Base-by-base conservation (phyloP, 768 basidiomycete genomes). In the Pisolithus sp. region DNA sequence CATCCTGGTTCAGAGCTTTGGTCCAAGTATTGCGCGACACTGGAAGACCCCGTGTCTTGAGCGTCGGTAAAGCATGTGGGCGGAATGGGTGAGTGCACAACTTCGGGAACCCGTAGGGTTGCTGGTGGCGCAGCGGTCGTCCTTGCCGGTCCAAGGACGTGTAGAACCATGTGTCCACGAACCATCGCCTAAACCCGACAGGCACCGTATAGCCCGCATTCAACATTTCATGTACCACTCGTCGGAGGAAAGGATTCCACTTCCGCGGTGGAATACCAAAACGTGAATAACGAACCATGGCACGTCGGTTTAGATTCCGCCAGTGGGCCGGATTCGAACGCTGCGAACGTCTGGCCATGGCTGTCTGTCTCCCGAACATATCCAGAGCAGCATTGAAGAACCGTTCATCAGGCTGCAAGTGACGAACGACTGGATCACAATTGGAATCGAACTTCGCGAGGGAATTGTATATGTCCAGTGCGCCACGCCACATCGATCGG, bases 351-450 rank as follows among this genome's bases (percentile, higher is more conserved):
- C 48, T 61, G 49, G 51, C 39, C 59, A 46, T 60, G 9, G 43
- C 38, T 21, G 60, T 51, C 13, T 60, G 60, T 10, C 64, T 62
- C 17, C 66, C 60, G 36, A 76, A 73, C 43, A 83, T 66, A 9
- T 69, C 64, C 12, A 88, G 66, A 8, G 79, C 71, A 2, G 81
- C 80, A 50, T 85, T 86, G 68, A 82, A 87, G 62, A 86, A 86
- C 42, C 77, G 73, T n/a, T 75, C 77, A 57, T 89, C 86, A 1
- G 79, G 77, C 23, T 54, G 53, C 7, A 77, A 78, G 18, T 73
- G 58, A 49, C 71, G 59, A 34, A 70, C 51, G 41, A 57, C 62
- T 20, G 68, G 59, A 20, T 60, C 63, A 24, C 66, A 61, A 17
- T 52, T 45, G 12, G 63, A 46, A 24, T 57, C 55, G 34, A 67